Evolutionary conservation across 768 basidiomycete genomes (phyloP).

Genomic region (Auricularia cornea): DNA sequence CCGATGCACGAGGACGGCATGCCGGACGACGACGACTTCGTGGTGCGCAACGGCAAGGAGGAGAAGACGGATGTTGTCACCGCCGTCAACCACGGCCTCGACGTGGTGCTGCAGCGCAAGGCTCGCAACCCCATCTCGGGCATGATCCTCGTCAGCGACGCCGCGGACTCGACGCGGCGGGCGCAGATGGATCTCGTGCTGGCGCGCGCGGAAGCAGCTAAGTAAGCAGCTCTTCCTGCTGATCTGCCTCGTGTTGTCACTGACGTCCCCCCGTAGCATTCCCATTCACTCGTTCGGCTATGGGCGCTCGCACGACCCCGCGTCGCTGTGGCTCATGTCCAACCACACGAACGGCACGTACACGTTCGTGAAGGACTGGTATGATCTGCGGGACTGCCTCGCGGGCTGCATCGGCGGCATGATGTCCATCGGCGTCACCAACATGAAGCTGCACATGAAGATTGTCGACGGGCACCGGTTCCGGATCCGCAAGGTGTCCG

Average conservation of each 20-base stretch:
- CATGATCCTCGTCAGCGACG: constrained; percentile 89
- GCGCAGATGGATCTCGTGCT: constrained; percentile 98
- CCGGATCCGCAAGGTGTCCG: constrained; percentile 90
- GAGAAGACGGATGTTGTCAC: constrained; percentile 97
- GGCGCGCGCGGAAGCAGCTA: constrained; percentile 92
- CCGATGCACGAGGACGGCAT: constrained; percentile 12
- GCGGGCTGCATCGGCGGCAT: constrained; percentile 94
- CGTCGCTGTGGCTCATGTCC: constrained; percentile 97
- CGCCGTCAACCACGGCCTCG: constrained; percentile 94
- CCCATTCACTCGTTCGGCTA: constrained; percentile 98
- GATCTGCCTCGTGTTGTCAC: background rate
- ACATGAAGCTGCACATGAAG: constrained; percentile 93
- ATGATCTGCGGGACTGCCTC: constrained; percentile 85
- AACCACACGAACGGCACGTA: constrained; percentile 97
- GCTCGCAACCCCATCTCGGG: constrained; percentile 83
- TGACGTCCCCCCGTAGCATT: constrained; percentile 30
- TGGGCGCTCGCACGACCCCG: constrained; percentile 93
- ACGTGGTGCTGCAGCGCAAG: constrained; percentile 92
- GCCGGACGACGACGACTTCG: constrained; percentile 46
- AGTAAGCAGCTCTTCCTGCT: constrained; percentile 26
- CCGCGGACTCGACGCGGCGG: constrained; percentile 82
- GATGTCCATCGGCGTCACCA: constrained; percentile 87
- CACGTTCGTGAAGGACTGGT: constrained; percentile 76
- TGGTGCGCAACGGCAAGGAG: constrained; percentile 70
- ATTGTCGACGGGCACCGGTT: constrained; percentile 87